phyloP scores from a whole-genome alignment of 352 stramenopile species.

The Aphanomyces cochlioides region DNA sequence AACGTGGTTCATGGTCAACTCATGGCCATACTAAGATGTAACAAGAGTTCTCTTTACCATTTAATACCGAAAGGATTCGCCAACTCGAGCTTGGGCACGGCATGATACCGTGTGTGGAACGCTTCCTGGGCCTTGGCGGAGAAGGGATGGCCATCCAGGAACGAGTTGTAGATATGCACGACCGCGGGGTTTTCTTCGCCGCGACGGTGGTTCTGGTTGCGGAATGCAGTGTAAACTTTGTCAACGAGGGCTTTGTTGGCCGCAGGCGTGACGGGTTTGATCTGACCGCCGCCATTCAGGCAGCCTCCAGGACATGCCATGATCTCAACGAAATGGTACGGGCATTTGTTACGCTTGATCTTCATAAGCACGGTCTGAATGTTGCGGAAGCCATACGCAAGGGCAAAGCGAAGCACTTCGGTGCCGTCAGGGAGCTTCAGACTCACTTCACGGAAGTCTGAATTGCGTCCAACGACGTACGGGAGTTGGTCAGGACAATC shows the following conservation, averaged over 20 bases:
- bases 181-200: constrained; percentile 67
- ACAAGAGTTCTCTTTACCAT: constrained; percentile 45
- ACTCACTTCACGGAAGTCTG: constrained; percentile 83
- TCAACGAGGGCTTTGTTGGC: constrained; percentile 51
- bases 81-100: constrained; percentile 81
- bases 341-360: constrained; percentile 85
- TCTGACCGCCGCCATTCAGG: constrained; percentile 95
- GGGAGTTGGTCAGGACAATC: constrained; percentile 75
- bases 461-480: constrained; percentile 86
- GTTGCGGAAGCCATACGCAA: constrained; percentile 96
- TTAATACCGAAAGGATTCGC: constrained; percentile 85
- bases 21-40: no score
- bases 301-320: constrained; percentile 98
- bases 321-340: constrained; percentile 97
- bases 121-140: constrained; percentile 54
- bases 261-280: constrained; percentile 68
- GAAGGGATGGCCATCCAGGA: constrained; percentile 70
- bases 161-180: constrained; percentile 78
- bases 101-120: constrained; percentile 80
- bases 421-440: constrained; percentile 56
- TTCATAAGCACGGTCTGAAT: constrained; percentile 94
- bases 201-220: constrained; percentile 54
- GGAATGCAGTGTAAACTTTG: constrained; percentile 63
- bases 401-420: constrained; percentile 90
- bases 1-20: no score